Percentiles rank a stretch among this genome's conserved stretches.
Evolutionary conservation across 257 asterid genomes (phyloP).

Genomic region (Solanum arcanum): DNA sequence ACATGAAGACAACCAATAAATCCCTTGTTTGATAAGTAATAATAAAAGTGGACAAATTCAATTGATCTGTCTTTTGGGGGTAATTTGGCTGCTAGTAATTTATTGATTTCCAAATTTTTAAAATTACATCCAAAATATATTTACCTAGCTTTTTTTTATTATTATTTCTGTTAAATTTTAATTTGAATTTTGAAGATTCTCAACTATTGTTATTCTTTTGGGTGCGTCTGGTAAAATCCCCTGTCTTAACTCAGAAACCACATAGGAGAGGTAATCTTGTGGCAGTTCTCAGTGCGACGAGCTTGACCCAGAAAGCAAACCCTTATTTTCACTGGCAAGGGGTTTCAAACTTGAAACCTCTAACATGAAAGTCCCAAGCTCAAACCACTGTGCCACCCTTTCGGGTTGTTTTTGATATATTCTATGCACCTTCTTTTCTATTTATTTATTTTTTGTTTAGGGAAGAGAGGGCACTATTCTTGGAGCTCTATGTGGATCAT

Average conservation of each 20-base stretch:
- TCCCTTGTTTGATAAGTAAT: not conserved
- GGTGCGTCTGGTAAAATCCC: too few species aligned
- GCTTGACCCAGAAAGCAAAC: too few species aligned
- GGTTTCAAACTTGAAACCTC: too few species aligned
- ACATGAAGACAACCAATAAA: not conserved
- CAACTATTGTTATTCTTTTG: too few species aligned
- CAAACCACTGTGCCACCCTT: too few species aligned
- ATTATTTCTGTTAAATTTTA: too few species aligned
- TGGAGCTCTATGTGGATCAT: not conserved
- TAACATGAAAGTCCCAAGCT: too few species aligned
- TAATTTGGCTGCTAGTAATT: not conserved
- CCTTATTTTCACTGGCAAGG: too few species aligned
- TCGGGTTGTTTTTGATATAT: not conserved
- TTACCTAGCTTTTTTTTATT: too few species aligned
- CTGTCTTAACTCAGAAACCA: accelerated
- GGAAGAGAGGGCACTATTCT: not conserved
- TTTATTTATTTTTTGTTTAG: not conserved
- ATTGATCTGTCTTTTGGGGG: not conserved
- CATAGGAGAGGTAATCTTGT: too few species aligned
- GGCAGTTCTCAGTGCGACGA: too few species aligned
- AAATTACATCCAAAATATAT: not conserved
- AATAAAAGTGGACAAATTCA: not conserved
- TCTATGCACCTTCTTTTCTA: not conserved
- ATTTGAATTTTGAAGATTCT: too few species aligned
- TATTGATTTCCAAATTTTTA: not conserved